Base-by-base conservation (phyloP, 129 eudicot species). In the Centrapalus pauciflorus region DNA sequence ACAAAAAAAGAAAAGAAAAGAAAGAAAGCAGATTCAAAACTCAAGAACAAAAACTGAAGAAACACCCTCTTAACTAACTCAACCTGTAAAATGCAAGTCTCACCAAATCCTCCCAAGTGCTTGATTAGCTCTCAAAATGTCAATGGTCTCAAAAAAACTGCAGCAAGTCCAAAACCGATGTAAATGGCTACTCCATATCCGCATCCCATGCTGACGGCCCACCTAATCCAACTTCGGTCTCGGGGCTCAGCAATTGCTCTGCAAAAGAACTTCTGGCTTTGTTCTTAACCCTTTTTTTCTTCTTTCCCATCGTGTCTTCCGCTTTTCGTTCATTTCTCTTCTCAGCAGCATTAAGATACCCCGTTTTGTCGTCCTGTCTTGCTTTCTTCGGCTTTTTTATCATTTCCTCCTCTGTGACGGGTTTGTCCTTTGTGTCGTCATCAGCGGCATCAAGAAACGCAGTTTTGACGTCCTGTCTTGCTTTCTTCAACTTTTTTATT, bases 191-290 rank as follows among this genome's bases (percentile, higher is more conserved):
- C 6, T 23, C 30, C 43, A 24, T 25, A n/a, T 67, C 80, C 49
- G 16, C 34, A 32, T 73, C 81, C 97, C 97, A 91, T 54, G 88
- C 77, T 2, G 96, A 87, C 55, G 82, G 71, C 23, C 97, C 97
- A 30, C 97, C 97, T 66, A 81, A 74, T 73, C 97, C 97, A 46
- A 90, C 80, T 73, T 90, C 86, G 55, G 77, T 66, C 48, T 55
- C 84, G 35, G 73, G 78, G 28, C 68, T 26, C 25, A 76, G 75
- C 55, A 83, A 55, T 61, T 58, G 78, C 25, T 77, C 84, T 30
- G 84, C 82, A 55, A 76, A 52, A 58, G 89, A 67, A 43, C 73
- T 80, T 14, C 38, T 25, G 9, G 46, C 43, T 48, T 64, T 67
- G 51, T 69, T 72, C 77, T 76, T 82, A 43, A 50, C 58, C 61